Evolutionary conservation across 2,329 filamentous ascomycete species (phyloP), one percentile per base, ranked within the genome.

Genomic region (Elsinoe arachidis): DNA sequence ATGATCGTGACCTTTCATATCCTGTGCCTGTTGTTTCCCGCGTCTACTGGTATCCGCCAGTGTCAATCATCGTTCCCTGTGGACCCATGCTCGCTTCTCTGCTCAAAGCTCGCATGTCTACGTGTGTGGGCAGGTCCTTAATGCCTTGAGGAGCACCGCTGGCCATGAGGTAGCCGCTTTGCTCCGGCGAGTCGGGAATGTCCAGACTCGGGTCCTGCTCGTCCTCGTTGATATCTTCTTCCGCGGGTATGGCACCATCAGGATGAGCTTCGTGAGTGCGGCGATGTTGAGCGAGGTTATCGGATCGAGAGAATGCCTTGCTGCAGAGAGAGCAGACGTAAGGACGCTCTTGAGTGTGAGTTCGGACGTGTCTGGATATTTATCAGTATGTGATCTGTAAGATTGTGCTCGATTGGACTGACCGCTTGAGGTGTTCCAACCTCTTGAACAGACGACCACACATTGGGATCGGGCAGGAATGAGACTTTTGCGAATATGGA

Each of bases 351-450:
- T 99, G 93, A 58, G 93, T 99, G 80, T 99, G 93, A 69, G 93
- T 99, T 76, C 93, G 88, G 73, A 99, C 93, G 78, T 99, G 93
- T 81, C 91, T 95, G 81, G 70, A 73, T 74, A 11, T 7, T 12
- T 11, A 52, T 55, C 37, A 56, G 21, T 33, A 58, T 4, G 17
- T 10, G 11, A 19, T 19, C 14, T 12, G 76, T 72, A 78, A 67
- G 64, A 65, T 69, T 72, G 69, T 70, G 66, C 70, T 68, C 67
- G 69, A 66, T 66, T 67, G 64, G 49, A 79, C 87, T 84, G 89
- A 95, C 90, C 92, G 86, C 82, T 99, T 99, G 69, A 99, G 84
- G 77, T 99, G 93, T 78, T 99, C 93, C 78, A 99, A 83, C 74
- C 93, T 86, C 85, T 99, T 99, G 82, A 99, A 99, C 61, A 96